phyloP scores from a whole-genome alignment of 2,329 filamentous ascomycete genomes.

The Neodidymelliopsis sp. region DNA sequence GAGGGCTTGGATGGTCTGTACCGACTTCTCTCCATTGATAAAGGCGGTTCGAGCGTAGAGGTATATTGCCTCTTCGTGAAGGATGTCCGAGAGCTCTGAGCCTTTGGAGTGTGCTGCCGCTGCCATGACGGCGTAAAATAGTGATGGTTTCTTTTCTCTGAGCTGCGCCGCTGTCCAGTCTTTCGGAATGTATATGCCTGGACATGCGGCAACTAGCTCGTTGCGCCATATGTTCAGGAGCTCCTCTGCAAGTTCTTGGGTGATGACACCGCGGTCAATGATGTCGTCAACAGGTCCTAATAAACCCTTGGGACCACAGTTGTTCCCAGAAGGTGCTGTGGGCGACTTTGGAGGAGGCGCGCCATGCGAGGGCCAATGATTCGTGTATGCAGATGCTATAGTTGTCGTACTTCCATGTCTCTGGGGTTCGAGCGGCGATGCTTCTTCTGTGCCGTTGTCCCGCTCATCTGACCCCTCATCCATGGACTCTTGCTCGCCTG shows the following conservation, averaged over 20 bases:
- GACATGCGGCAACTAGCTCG: conserved; percentile 39
- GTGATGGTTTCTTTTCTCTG: conserved; percentile 40
- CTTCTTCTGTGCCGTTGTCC: conserved; percentile 22
- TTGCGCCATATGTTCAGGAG: conserved; percentile 42
- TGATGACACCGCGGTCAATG: conserved; percentile 44
- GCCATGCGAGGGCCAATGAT: conserved; percentile 15
- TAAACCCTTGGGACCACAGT: conserved; percentile 27
- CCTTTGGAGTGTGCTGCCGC: conserved; percentile 46
- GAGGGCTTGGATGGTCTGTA: conserved; percentile 48
- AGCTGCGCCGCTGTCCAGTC: conserved; percentile 44
- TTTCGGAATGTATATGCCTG: conserved; percentile 39
- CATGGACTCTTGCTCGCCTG: conserved; percentile 39
- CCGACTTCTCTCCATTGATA: conserved; percentile 47
- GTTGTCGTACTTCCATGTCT: conserved; percentile 21
- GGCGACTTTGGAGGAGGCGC: conserved; percentile 13
- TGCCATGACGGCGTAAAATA: conserved; percentile 49
- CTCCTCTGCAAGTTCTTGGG: conserved; percentile 37
- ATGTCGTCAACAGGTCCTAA: conserved; percentile 42
- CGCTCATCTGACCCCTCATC: conserved; percentile 36
- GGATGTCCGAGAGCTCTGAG: conserved; percentile 37
- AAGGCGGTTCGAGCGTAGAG: conserved; percentile 45
- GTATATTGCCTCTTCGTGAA: conserved; percentile 45
- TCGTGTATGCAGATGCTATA: conserved; percentile 13
- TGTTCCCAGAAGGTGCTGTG: conserved; percentile 3
- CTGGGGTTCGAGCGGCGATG: conserved; percentile 20